Base-by-base conservation (phyloP, 108 stramenopile species). In the Seminavis robusta region DNA sequence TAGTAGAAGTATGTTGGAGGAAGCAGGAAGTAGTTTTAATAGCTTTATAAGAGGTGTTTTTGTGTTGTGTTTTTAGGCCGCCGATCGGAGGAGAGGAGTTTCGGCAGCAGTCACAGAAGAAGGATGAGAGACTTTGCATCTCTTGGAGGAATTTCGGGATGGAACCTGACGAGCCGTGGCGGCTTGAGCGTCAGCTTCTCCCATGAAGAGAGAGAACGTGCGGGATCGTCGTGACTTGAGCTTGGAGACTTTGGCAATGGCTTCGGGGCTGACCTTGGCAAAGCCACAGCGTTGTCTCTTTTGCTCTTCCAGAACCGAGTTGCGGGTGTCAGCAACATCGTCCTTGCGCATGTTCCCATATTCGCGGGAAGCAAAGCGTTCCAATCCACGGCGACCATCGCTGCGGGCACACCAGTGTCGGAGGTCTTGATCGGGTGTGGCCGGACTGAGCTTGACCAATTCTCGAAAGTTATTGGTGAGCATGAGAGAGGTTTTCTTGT, bases 121-220 rank as follows among this genome's bases (percentile, higher is more conserved):
- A n/a, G n/a, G n/a, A n/a, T n/a, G n/a, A n/a, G n/a, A n/a, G n/a
- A n/a, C n/a, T n/a, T n/a, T n/a, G n/a, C n/a, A n/a, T n/a, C n/a
- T n/a, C n/a, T n/a, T n/a, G n/a, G n/a, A n/a, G n/a, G n/a, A n/a
- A n/a, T n/a, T n/a, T n/a, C n/a, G n/a, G n/a, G n/a, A n/a, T n/a
- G n/a, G n/a, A n/a, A n/a, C n/a, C n/a, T n/a, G n/a, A n/a, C n/a
- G n/a, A n/a, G n/a, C n/a, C n/a, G n/a, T n/a, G n/a, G n/a, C n/a
- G n/a, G n/a, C n/a, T n/a, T n/a, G n/a, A n/a, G 47, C 23, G 24
- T 48, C 47, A 21, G 47, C 47, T 48, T 19, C 47, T 24, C 47
- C 47, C 23, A 48, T 26, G 9, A 48, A 48, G 23, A 24, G 19
- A 24, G 47, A 21, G 5, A 48, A 24, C 27, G 47, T 26, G 21